Base-by-base conservation (phyloP, 495 filamentous ascomycete genomes). In the Penicillium canescens region DNA sequence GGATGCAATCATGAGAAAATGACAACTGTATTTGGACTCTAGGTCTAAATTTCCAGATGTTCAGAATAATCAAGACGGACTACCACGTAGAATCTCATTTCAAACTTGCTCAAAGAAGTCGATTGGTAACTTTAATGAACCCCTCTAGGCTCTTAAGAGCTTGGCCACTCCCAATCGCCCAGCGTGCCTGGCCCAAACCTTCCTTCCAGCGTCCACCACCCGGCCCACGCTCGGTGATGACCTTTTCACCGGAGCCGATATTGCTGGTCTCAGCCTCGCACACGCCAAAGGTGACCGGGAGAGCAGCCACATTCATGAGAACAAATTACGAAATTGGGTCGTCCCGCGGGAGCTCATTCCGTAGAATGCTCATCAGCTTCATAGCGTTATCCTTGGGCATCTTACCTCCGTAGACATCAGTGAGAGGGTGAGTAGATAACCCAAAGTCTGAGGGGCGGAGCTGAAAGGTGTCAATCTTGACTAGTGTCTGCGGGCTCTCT, bases 291-390 rank as follows among this genome's bases (percentile, higher is more conserved):
- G 86, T 81, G 1, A 92, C 91, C 20, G 98, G 79, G 43, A 98
- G 72, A 10, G 91, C 91, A 2, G 94, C 94, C 0, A 92, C 87
- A 64, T 99, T 99, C 66, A 96, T 86, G 37, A 97, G 74, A 38
- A 99, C 92, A 61, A 98, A 98, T 62, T 94, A 85, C 68, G 94
- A 67, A 57, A 99, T 91, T 2, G 95, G 90, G 66, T 95, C 85
- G 55, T 90, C 86, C 9, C 77, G 75, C 1, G 81, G 75, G 46
- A 95, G 63, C 67, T 91, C 81, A 41, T 88, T 87, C 16, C 81
- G 78, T 47, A 99, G 67, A 12, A 99, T 83, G 50, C 77, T 77
- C 69, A 84, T 84, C 39, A 98, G 73, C 46, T 96, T 96, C 31
- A 71, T 80, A 2, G 94, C 79, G 60, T 99, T 99, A 67, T 96